These are phyloP conservation scores for Aspergillus uvarum DNA, from an alignment of 2,329 filamentous ascomycete genomes.

Conservation along the genomic window DNA sequence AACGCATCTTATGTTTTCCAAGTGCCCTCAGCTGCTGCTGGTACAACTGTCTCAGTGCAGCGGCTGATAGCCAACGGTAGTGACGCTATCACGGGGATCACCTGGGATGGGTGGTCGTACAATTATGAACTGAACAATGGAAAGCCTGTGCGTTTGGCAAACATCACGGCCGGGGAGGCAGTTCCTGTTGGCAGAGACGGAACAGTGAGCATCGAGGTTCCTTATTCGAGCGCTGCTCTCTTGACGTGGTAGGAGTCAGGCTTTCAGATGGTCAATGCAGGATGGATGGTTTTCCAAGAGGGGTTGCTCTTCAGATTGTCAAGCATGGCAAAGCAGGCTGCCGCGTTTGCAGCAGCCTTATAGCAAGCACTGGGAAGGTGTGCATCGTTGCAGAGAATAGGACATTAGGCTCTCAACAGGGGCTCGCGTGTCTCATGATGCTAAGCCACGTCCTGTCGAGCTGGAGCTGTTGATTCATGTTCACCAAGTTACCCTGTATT, in stretches of 20 bases:
- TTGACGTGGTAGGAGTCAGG: not conserved
- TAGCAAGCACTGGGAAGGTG: not conserved
- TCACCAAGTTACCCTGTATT: too few species aligned
- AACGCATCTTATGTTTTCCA: constrained; percentile 26
- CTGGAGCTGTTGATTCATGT: too few species aligned
- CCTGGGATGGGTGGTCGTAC: constrained; percentile 63
- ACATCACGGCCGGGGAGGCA: constrained; percentile 56
- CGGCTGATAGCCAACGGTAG: constrained; percentile 61
- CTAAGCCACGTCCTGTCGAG: too few species aligned
- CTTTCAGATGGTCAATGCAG: constrained; percentile 1
- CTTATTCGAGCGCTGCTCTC: constrained; percentile 29
- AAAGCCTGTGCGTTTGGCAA: constrained; percentile 53
- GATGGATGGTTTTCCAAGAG: not conserved
- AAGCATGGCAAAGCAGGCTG: not conserved
- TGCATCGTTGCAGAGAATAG: not conserved
- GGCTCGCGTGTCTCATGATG: not conserved
- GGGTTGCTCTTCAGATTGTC: not conserved
- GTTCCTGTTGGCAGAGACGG: constrained; percentile 38
- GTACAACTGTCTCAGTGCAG: constrained; percentile 41
- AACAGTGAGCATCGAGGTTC: constrained; percentile 25
- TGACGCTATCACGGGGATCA: constrained; percentile 62
- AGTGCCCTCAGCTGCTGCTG: constrained; percentile 21
- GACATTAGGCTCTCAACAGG: not conserved
- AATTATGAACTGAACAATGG: constrained; percentile 60
- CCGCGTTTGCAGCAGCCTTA: not conserved